Evolutionary conservation across 805 yeast genomes (phyloP), one percentile per base, ranked within the genome.

Genomic region (Lachancea meyersii): DNA sequence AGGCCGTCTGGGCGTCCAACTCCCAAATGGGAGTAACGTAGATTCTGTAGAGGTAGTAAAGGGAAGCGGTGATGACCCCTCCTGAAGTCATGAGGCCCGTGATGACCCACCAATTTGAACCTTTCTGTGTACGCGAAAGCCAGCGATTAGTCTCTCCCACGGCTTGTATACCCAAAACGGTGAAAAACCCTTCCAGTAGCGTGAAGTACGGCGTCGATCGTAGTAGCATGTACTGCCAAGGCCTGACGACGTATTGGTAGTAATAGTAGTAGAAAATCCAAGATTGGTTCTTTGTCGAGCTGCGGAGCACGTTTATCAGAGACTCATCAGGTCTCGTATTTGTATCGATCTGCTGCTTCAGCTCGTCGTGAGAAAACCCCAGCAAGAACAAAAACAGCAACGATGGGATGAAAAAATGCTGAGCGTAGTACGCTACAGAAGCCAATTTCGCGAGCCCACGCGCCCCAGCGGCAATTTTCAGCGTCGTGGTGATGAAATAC

Each of bases 171-270:
- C 87, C 80, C 44, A 93, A 70, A 20, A 93, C 74, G 1, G 96
- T 80, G 63, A 96, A 94, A 53, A 93, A 81, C 1, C 98, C 98
- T 65, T 93, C 98, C 40, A 89, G 67, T 16, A 88, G 71, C 0
- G 96, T 86, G 63, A 93, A 91, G 35, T 86, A 69, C 1, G 96
- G 93, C 0, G 98, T 93, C 4, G 95, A 78, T 58, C 88, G 85
- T 40, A 79, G 71, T 28, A 93, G 68, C 23, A 83, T 64, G 35
- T 73, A 60, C 47, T 77, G 75, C 97, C 97, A 93, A 10, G 83
- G 73, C 44, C 68, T 65, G 33, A 84, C 72, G 7, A 75, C 53
- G 44, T 56, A 63, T 36, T 51, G 57, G 37, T 63, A 61, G 34
- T 64, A 67, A 33, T 58, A 55, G 45, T 54, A 53, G 41, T 58